Evolutionary conservation across 768 basidiomycete genomes (phyloP).

Genomic region (Inosperma sp.): DNA sequence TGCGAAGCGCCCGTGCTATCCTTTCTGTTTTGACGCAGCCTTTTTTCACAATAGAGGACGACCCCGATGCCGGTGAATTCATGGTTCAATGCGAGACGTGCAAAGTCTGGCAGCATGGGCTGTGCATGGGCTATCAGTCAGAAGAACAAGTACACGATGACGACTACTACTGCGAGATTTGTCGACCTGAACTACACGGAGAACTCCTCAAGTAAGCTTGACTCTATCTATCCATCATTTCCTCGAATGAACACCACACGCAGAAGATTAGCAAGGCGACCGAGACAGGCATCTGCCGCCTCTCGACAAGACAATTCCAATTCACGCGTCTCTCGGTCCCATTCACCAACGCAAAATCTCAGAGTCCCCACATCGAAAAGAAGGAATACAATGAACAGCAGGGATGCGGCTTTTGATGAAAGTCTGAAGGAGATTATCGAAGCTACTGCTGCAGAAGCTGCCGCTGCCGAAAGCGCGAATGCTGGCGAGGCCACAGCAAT

Average conservation of each 20-base stretch:
- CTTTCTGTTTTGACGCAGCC: constrained; percentile 23
- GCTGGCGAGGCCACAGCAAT: constrained; percentile 33
- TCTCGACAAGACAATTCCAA: constrained; percentile 52
- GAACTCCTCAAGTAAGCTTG: constrained; percentile 73
- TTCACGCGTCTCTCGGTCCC: constrained; percentile 68
- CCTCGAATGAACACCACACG: constrained; percentile 1
- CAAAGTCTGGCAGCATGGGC: constrained; percentile 97
- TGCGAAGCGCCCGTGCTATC: constrained; percentile 9
- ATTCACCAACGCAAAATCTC: constrained; percentile 54
- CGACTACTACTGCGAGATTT: constrained; percentile 93
- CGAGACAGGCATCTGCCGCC: constrained; percentile 59
- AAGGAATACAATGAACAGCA: constrained; percentile 95
- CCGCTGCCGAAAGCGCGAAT: constrained; percentile 43
- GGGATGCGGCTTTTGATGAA: constrained; percentile 92
- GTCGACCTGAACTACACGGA: constrained; percentile 79
- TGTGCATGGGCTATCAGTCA: constrained; percentile 89
- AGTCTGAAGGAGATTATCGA: constrained; percentile 75
- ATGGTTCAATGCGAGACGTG: constrained; percentile 98
- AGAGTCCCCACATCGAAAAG: constrained; percentile 71
- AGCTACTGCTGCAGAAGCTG: constrained; percentile 68
- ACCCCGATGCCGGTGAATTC: constrained; percentile 84
- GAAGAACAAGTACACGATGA: constrained; percentile 67
- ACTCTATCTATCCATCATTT: constrained; percentile 9
- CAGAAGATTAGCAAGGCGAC: constrained; percentile 61
- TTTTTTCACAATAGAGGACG: constrained; percentile 50